These are phyloP conservation scores for Coniochaeta pulveracea DNA, from an alignment of 2,329 filamentous ascomycete species.

Conservation along the genomic window DNA sequence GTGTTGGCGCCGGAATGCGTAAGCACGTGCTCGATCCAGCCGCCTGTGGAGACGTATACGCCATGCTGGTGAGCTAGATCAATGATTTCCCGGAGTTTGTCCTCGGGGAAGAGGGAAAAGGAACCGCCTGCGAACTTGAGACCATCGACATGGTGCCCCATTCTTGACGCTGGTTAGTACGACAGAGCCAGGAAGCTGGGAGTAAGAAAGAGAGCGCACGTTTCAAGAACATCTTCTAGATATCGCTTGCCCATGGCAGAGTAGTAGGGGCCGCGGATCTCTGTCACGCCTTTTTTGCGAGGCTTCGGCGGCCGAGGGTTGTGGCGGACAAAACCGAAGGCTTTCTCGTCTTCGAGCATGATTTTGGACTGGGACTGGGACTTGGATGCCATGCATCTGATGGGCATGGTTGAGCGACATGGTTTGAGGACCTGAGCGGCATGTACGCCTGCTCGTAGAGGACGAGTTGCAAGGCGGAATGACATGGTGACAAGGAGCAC, in stretches of 20 bases:
- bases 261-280: constrained; percentile 45
- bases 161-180: constrained; percentile 18
- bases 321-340: constrained; percentile 37
- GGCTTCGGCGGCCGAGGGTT: constrained; percentile 37
- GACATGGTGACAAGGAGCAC: too few relatives aligned
- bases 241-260: constrained; percentile 41
- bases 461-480: too few relatives aligned
- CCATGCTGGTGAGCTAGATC: constrained; percentile 35
- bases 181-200: background rate
- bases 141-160: constrained; percentile 42
- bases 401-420: too few relatives aligned
- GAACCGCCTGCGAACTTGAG: constrained; percentile 43
- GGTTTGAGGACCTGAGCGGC: too few relatives aligned
- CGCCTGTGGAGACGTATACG: constrained; percentile 43
- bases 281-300: constrained; percentile 35
- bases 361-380: constrained; percentile 8
- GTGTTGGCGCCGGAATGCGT: constrained; percentile 30
- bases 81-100: constrained; percentile 30
- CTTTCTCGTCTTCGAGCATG: constrained; percentile 35
- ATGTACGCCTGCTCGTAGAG: too few relatives aligned
- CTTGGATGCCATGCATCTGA: background rate
- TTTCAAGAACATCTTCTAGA: constrained; percentile 39
- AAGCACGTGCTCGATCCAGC: constrained; percentile 42
- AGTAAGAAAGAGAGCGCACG: constrained; percentile 18
- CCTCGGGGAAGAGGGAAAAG: constrained; percentile 37